Evolutionary conservation across 2,329 filamentous ascomycete genomes (phyloP), one percentile per base, ranked within the genome.

Genomic region (Orbilia javanica): DNA sequence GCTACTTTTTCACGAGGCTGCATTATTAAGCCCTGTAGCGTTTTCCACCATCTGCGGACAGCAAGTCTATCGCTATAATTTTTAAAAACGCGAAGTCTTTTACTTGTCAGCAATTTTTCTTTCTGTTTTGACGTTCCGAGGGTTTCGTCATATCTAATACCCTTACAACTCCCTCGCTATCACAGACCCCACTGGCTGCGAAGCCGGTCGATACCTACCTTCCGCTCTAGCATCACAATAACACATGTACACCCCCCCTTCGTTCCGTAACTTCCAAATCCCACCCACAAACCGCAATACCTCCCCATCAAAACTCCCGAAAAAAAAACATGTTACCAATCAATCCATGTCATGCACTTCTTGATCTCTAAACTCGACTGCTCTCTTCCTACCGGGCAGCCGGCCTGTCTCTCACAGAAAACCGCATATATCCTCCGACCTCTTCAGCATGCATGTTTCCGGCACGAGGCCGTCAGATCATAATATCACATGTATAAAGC

Each of bases 31-130:
- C 55, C 34, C 15, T 36, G 34, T 42, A 60, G 34, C 55, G 27
- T 63, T 50, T 20, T n/a, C n/a, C n/a, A n/a, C 20, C 62, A 18
- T 68, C 39, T 18, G 29, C 52, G 11, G 36, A 44, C 66, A 60
- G 29, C 15, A 31, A 36, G 10, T 27, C 46, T 36, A 55, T 69
- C 50, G 64, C 52, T 63, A 22, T 36, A 65, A 65, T 72, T 74
- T 48, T 67, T 60, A 27, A 25, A 50, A 68, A 55, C 50, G 64
- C 64, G 64, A 68, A 25, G 27, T 50, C 64, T 68, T 67, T 31
- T 57, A 44, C 13, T 39, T 57, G 64, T 68, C 50, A 29, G 64
- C 64, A 27, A 25, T 48, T 39, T 46, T 18, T 64, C n/a, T 15
- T 60, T 60, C 20, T 22, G 52, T 60, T 60, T n/a, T 29, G 44